These are phyloP conservation scores for Aureobasidium melanogenum DNA, from an alignment of 2,329 filamentous ascomycete species.

Conservation along the genomic window DNA sequence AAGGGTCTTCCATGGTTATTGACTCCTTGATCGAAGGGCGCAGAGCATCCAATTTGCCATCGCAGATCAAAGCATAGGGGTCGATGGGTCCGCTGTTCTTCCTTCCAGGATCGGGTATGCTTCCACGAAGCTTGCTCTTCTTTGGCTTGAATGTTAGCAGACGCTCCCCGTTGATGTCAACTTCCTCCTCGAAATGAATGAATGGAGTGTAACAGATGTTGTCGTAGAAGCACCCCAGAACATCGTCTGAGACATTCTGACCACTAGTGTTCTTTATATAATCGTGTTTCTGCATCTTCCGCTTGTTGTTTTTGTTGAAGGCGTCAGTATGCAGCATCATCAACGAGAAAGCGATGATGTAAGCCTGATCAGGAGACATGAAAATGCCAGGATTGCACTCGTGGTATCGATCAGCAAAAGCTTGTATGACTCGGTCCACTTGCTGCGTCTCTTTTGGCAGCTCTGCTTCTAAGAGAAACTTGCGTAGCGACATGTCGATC, in stretches of 20 bases:
- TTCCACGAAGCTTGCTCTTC: constrained; percentile 60
- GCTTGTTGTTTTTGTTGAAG: constrained; percentile 99
- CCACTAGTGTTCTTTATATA: constrained; percentile 92
- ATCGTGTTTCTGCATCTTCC: constrained; percentile 94
- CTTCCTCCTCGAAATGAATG: constrained; percentile 90
- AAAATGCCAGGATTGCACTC: constrained; percentile 98
- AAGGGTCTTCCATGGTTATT: constrained; percentile 85
- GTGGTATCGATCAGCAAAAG: constrained; percentile 92
- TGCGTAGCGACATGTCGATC: constrained; percentile 95
- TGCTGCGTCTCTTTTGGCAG: constrained; percentile 96
- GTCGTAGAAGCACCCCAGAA: constrained; percentile 94
- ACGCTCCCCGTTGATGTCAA: constrained; percentile 69
- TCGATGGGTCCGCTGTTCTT: constrained; percentile 66
- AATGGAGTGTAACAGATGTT: constrained; percentile 98
- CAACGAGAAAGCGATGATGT: constrained; percentile 94
- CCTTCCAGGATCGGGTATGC: constrained; percentile 57
- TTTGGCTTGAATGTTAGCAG: constrained; percentile 62
- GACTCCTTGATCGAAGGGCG: constrained; percentile 84
- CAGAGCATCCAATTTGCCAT: constrained; percentile 73
- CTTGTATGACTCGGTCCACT: constrained; percentile 87
- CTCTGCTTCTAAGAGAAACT: constrained; percentile 92
- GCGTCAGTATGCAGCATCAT: constrained; percentile 95
- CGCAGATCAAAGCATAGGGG: constrained; percentile 88
- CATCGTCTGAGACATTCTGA: constrained; percentile 86
- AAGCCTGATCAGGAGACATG: constrained; percentile 82